These are phyloP conservation scores for Irpex lacteus DNA, from an alignment of 1,284 basidiomycete genomes.

Conservation along the genomic window DNA sequence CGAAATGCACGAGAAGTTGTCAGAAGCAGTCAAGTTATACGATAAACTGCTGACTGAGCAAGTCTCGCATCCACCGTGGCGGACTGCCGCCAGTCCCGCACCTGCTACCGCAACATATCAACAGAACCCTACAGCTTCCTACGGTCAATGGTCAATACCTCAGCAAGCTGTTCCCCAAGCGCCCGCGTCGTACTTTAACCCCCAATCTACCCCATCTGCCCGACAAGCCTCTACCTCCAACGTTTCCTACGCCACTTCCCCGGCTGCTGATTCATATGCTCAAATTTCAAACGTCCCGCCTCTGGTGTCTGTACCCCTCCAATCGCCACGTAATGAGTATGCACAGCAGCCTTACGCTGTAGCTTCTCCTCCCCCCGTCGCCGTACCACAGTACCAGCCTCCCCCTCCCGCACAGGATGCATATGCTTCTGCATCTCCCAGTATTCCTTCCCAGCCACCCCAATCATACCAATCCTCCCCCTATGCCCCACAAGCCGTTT, in stretches of 20 bases:
- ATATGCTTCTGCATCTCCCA: background rate
- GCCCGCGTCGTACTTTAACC: constrained; percentile 16
- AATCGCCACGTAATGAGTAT: constrained; percentile 1
- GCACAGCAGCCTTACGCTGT: constrained; percentile 12
- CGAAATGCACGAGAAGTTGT: constrained; percentile 93
- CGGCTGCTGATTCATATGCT: constrained; percentile 13
- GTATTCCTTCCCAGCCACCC: constrained; percentile 18
- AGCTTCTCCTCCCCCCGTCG: constrained; percentile 20
- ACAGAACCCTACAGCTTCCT: constrained; percentile 17
- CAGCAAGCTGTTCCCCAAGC: constrained; percentile 24
- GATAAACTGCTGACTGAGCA: constrained; percentile 87
- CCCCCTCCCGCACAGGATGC: background rate
- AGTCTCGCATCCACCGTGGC: constrained; percentile 67
- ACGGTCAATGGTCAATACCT: constrained; percentile 27
- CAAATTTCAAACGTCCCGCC: constrained; percentile 18
- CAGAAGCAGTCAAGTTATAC: constrained; percentile 88
- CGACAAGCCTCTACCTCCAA: constrained; percentile 9
- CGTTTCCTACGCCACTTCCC: constrained; percentile 15
- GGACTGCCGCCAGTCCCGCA: constrained; percentile 31
- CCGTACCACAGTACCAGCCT: constrained; percentile 10
- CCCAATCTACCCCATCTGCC: constrained; percentile 3
- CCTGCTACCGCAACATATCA: constrained; percentile 1
- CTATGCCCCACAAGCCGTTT: constrained; percentile 18
- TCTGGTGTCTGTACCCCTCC: background rate
- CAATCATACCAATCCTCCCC: constrained; percentile 21